Evolutionary conservation across 2,329 filamentous ascomycete genomes (phyloP).

Genomic region (Sporothrix globosa): DNA sequence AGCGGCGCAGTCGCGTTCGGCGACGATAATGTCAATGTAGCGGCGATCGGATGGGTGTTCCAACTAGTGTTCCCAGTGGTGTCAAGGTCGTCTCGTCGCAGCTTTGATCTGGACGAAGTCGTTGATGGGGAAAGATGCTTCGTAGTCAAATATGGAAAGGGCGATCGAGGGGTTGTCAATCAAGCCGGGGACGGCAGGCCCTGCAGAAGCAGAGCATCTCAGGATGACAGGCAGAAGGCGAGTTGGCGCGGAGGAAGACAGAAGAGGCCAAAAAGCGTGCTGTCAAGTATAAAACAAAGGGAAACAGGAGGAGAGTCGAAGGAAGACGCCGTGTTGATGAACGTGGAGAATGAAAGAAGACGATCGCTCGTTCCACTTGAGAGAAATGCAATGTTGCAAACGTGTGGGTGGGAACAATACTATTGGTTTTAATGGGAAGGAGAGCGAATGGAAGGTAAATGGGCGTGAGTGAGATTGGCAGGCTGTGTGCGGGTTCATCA

Average conservation of each 20-base stretch:
- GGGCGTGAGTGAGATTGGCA: conserved; percentile 17
- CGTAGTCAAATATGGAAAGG: background rate
- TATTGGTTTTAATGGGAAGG: conserved; percentile 23
- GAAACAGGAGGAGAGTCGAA: background rate
- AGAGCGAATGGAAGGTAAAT: background rate
- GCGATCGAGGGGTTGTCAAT: conserved; percentile 28
- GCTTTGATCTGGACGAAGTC: background rate
- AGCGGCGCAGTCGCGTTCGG: background rate
- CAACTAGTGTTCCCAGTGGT: background rate
- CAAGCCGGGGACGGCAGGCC: conserved; percentile 33
- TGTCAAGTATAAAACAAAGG: background rate
- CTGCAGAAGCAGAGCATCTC: conserved; percentile 35
- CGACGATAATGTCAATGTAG: background rate
- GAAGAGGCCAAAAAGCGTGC: background rate
- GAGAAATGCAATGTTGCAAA: conserved; percentile 25
- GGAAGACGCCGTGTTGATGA: conserved; percentile 18
- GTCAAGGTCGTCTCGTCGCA: background rate
- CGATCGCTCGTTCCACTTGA: conserved; percentile 23
- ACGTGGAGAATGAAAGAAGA: conserved; percentile 1
- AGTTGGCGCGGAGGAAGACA: conserved; percentile 1
- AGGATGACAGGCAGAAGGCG: conserved; percentile 21
- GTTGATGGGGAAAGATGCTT: background rate
- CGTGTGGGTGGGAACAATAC: conserved; percentile 30
- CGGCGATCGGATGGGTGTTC: background rate
- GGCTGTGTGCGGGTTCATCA: conserved; percentile 10